Evolutionary conservation across 805 yeast genomes (phyloP).

Genomic region (Candida rishiriensis): DNA sequence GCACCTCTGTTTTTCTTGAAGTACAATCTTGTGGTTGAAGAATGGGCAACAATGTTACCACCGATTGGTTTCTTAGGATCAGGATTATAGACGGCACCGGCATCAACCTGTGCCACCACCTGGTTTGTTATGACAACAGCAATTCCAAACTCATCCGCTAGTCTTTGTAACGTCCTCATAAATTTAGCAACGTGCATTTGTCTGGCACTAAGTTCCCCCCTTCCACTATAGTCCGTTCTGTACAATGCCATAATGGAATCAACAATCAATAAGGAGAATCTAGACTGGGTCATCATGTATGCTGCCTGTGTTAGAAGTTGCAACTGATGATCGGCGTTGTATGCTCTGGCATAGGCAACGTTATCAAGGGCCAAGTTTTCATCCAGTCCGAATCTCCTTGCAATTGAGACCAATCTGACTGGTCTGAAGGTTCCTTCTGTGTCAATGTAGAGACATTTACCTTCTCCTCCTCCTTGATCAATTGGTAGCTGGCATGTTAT

Average conservation of each 20-base stretch:
- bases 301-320: slow-evolving; percentile 86
- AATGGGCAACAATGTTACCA: slow-evolving; percentile 95
- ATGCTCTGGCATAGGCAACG: slow-evolving; percentile 96
- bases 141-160: slow-evolving; percentile 97
- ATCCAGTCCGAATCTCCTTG: slow-evolving; percentile 84
- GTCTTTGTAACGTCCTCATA: slow-evolving; percentile 84
- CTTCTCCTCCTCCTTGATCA: slow-evolving; percentile 98
- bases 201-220: slow-evolving; percentile 94
- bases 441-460: slow-evolving; percentile 92
- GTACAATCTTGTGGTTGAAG: slow-evolving; percentile 88
- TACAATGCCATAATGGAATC: slow-evolving; percentile 96
- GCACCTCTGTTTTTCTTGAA: slow-evolving; percentile 90
- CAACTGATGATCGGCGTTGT: slow-evolving; percentile 93
- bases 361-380: slow-evolving; percentile 94
- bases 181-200: slow-evolving; percentile 92
- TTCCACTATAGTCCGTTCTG: slow-evolving; percentile 90
- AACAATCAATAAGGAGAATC: slow-evolving; percentile 87
- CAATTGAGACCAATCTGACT: slow-evolving; percentile 80
- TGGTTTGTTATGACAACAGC: slow-evolving; percentile 96
- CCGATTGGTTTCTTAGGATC: slow-evolving; percentile 99
- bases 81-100: slow-evolving; percentile 81
- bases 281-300: slow-evolving; percentile 90
- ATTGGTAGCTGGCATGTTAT: slow-evolving; percentile 95
- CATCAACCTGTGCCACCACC: slow-evolving; percentile 96
- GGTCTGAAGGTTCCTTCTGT: slow-evolving; percentile 98